Evolutionary conservation across 2,329 filamentous ascomycete species (phyloP).

Genomic region (Sclerotinia spermophila): DNA sequence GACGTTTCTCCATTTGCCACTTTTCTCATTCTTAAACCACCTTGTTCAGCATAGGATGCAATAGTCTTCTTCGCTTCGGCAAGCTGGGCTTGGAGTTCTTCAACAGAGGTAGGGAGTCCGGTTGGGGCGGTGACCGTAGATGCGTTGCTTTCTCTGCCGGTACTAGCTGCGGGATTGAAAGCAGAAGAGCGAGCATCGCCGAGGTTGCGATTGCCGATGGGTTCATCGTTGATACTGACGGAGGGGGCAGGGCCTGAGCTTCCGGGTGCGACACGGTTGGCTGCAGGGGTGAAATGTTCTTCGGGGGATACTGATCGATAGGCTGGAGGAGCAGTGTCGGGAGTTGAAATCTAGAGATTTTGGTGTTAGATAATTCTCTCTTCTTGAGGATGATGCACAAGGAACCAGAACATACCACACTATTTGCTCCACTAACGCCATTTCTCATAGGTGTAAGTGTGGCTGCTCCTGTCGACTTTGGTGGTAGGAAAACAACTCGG

Average conservation of each 20-base stretch:
- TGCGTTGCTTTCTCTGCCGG: slow-evolving; percentile 24
- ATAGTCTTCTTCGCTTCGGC: slow-evolving; percentile 73
- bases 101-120: slow-evolving; percentile 37
- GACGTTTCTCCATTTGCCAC: slow-evolving; percentile 52
- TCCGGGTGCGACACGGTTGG: slow-evolving; percentile 31
- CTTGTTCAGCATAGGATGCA: slow-evolving; percentile 63
- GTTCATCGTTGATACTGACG: slow-evolving; percentile 43
- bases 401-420: slow-evolving; percentile 24
- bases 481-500: slow-evolving; percentile 76
- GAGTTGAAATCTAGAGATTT: slow-evolving; percentile 23
- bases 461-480: slow-evolving; percentile 44
- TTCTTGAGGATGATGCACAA: neutral
- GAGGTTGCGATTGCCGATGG: slow-evolving; percentile 36
- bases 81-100: slow-evolving; percentile 70
- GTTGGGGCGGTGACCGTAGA: slow-evolving; percentile 48
- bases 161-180: slow-evolving; percentile 59
- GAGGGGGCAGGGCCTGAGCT: slow-evolving; percentile 35
- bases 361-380: neutral
- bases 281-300: slow-evolving; percentile 35
- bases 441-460: slow-evolving; percentile 33
- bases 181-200: slow-evolving; percentile 66
- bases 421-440: slow-evolving; percentile 28
- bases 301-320: slow-evolving; percentile 55
- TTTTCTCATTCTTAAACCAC: slow-evolving; percentile 78
- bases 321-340: slow-evolving; percentile 41